Evolutionary conservation across 306 rosid species (phyloP).

Genomic region (Inga laurina): DNA sequence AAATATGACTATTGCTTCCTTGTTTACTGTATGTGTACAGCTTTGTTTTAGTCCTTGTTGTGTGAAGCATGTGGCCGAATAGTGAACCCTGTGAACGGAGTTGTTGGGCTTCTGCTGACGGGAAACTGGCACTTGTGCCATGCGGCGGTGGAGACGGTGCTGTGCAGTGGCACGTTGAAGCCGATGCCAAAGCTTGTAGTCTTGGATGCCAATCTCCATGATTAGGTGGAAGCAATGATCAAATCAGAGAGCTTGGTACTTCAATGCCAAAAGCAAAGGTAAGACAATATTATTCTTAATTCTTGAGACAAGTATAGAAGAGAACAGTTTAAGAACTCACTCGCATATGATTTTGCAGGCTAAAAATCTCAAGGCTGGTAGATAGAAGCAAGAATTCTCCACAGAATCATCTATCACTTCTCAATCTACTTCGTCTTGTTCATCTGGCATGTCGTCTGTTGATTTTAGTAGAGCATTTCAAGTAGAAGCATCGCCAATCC

Average conservation of each 20-base stretch:
- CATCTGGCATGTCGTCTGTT: conserved; percentile 80
- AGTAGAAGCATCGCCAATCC: conserved; percentile 45
- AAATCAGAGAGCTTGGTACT: neutral
- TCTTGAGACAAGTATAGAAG: neutral
- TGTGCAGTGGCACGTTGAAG: too few relatives aligned
- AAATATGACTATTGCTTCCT: too few relatives aligned
- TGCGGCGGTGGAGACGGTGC: too few relatives aligned
- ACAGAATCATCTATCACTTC: conserved; percentile 71
- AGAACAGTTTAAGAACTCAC: neutral
- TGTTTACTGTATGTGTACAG: too few relatives aligned
- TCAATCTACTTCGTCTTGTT: conserved; percentile 68
- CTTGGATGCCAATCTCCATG: too few relatives aligned
- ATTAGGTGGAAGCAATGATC: too few relatives aligned
- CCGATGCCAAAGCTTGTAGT: too few relatives aligned
- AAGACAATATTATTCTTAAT: conserved; percentile 33
- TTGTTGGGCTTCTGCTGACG: too few relatives aligned
- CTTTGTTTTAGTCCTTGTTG: too few relatives aligned
- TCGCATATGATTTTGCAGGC: conserved; percentile 50
- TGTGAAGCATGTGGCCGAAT: too few relatives aligned
- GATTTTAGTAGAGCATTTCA: conserved; percentile 59
- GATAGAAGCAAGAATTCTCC: conserved; percentile 59
- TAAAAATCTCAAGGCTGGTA: conserved; percentile 40
- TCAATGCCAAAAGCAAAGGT: conserved; percentile 46
- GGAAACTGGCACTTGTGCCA: too few relatives aligned
- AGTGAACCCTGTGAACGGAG: too few relatives aligned